phyloP scores from a whole-genome alignment of 1,284 basidiomycete genomes.

The Sporisorium scitamineum region DNA sequence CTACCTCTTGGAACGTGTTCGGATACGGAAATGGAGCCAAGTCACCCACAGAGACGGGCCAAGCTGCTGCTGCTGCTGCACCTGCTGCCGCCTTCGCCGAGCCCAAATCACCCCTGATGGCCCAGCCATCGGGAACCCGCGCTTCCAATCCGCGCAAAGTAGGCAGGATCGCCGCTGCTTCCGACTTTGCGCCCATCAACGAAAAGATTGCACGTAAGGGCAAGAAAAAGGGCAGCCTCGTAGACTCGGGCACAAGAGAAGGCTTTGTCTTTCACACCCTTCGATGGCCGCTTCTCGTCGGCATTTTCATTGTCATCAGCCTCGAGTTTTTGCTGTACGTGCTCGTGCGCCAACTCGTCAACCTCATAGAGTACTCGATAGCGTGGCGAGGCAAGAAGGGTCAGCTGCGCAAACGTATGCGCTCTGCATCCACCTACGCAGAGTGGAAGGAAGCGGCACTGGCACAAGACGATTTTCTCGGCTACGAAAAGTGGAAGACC shows the following conservation, averaged over 20 bases:
- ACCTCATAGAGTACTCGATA: constrained; percentile 60
- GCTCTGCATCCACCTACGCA: constrained; percentile 79
- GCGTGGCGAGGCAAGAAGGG: constrained; percentile 87
- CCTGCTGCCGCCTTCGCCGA: constrained; percentile 7
- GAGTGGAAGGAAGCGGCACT: constrained; percentile 85
- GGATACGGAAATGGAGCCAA: constrained; percentile 37
- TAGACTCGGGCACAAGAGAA: constrained; percentile 60
- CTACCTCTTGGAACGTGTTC: constrained; percentile 41
- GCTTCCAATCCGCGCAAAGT: constrained; percentile 53
- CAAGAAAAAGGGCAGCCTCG: constrained; percentile 22
- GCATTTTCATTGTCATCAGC: constrained; percentile 87
- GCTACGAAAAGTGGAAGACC: constrained; percentile 63
- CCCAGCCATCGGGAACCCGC: constrained; percentile 34
- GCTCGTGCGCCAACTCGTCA: constrained; percentile 85
- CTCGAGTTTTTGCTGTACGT: constrained; percentile 87
- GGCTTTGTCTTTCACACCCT: constrained; percentile 62
- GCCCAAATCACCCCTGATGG: constrained; percentile 31
- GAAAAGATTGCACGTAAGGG: constrained; percentile 49
- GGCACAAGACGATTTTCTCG: constrained; percentile 76
- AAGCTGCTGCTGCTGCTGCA: constrained; percentile 16
- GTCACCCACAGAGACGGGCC: constrained; percentile 23
- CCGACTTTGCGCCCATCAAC: constrained; percentile 67
- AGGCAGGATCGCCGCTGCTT: constrained; percentile 59
- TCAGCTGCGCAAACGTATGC: constrained; percentile 78
- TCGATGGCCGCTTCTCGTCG: constrained; percentile 71